Percentiles rank a stretch among this genome's conserved stretches.
Conservation (phyloP, 2,329 filamentous ascomycete species). For the Ophiostoma sp. region DNA sequence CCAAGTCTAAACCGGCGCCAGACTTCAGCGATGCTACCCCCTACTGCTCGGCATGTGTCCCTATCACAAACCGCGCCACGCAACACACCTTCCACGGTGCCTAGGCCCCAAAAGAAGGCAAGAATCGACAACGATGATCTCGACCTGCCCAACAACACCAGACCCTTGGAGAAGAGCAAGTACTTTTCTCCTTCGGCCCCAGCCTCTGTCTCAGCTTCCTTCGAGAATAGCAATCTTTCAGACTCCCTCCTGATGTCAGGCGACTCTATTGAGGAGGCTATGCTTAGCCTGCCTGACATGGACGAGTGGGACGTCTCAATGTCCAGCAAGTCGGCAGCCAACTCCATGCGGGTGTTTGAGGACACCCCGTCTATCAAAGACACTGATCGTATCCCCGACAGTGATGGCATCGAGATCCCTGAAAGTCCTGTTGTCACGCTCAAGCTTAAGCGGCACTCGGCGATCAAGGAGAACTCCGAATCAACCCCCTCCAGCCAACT, state of each 20-base stretch:
- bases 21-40: conserved; percentile 16
- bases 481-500: conserved; percentile 19
- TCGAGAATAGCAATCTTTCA: conserved; percentile 28
- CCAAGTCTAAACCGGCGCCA: conserved; percentile 17
- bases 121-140: conserved; percentile 47
- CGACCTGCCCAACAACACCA: conserved; percentile 16
- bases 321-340: conserved; percentile 34
- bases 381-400: conserved; percentile 16
- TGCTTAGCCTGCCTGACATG: conserved; percentile 48
- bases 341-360: conserved; percentile 39
- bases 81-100: background rate
- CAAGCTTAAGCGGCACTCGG: background rate
- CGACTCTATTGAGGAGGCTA: conserved; percentile 52
- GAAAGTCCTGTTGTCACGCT: conserved; percentile 21
- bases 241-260: conserved; percentile 50
- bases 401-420: conserved; percentile 25
- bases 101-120: conserved; percentile 52
- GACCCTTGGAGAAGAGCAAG: conserved; percentile 44
- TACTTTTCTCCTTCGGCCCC: conserved; percentile 43
- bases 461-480: background rate
- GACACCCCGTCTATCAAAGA: conserved; percentile 30
- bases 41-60: conserved; percentile 15
- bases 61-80: conserved; percentile 2
- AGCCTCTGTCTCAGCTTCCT: background rate
- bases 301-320: conserved; percentile 41